phyloP scores from a whole-genome alignment of 2,329 filamentous ascomycete species.

The Fusarium musae region DNA sequence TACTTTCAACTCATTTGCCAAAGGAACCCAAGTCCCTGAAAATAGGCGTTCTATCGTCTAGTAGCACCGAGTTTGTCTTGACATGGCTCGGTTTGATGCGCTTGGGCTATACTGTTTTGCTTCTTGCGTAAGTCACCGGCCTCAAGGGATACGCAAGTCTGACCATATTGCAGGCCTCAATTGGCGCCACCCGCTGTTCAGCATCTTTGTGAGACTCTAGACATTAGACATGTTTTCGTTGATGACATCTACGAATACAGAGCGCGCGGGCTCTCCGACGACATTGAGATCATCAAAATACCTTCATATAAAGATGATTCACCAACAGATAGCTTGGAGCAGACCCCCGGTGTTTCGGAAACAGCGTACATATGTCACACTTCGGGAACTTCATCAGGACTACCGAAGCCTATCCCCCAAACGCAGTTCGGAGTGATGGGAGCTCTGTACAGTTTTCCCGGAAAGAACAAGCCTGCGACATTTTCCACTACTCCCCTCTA shows the following conservation, averaged over 20 bases:
- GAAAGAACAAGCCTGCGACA: constrained; percentile 55
- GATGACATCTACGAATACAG: constrained; percentile 47
- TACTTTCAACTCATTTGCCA: constrained; percentile 9
- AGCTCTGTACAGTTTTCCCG: constrained; percentile 61
- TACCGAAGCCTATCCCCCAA: constrained; percentile 72
- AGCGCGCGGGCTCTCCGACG: not conserved
- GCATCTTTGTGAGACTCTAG: constrained; percentile 62
- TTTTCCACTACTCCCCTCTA: constrained; percentile 75
- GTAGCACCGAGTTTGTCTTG: constrained; percentile 67
- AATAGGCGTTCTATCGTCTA: constrained; percentile 64
- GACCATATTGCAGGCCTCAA: constrained; percentile 54
- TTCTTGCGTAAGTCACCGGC: constrained; percentile 60
- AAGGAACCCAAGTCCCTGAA: not conserved
- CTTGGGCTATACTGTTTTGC: constrained; percentile 63
- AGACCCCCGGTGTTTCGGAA: constrained; percentile 38
- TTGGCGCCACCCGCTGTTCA: constrained; percentile 58
- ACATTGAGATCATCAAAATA: constrained; percentile 19
- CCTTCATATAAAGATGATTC: constrained; percentile 4
- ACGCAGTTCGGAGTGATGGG: constrained; percentile 65
- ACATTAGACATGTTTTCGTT: constrained; percentile 56
- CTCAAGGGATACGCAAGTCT: not conserved
- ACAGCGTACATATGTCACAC: constrained; percentile 71
- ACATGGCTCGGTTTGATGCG: constrained; percentile 69
- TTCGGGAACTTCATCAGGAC: constrained; percentile 71
- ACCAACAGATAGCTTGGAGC: not conserved